phyloP scores from a whole-genome alignment of 441 rosid genomes.

The Flueggea neowawraea region DNA sequence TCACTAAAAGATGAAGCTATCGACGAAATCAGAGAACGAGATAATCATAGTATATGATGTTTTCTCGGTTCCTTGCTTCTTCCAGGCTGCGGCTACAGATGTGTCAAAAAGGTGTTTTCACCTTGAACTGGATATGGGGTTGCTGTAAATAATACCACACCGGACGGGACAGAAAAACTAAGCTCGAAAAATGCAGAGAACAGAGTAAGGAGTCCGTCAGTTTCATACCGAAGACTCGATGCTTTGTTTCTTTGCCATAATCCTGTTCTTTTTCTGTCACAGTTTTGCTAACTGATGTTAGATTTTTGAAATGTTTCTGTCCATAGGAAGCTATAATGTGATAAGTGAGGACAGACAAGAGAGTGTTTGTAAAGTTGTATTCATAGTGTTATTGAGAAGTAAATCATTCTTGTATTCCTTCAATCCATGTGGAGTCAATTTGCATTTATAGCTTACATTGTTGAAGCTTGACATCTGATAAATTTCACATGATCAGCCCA shows the following conservation, averaged over 20 bases:
- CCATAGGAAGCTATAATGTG: constrained; percentile 20
- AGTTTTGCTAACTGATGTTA: constrained; percentile 41
- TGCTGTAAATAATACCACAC: constrained; percentile 56
- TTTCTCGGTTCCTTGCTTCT: neutral
- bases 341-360: neutral
- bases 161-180: constrained; percentile 27
- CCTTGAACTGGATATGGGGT: neutral
- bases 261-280: constrained; percentile 20
- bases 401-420: no score
- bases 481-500: no score
- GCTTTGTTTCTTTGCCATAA: constrained; percentile 27
- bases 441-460: no score
- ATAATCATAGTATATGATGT: constrained; percentile 13
- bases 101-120: constrained; percentile 6
- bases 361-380: constrained; percentile 30
- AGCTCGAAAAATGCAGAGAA: constrained; percentile 18
- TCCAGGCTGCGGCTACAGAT: constrained; percentile 4
- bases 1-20: constrained; percentile 60
- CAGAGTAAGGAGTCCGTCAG: constrained; percentile 8
- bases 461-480: no score
- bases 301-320: constrained; percentile 17
- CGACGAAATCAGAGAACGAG: constrained; percentile 55
- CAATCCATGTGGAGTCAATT: no score
- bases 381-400: neutral
- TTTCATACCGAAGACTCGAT: neutral